Evolutionary conservation across 2,329 filamentous ascomycete species (phyloP).

Genomic region (Colletotrichum euphorbiae): DNA sequence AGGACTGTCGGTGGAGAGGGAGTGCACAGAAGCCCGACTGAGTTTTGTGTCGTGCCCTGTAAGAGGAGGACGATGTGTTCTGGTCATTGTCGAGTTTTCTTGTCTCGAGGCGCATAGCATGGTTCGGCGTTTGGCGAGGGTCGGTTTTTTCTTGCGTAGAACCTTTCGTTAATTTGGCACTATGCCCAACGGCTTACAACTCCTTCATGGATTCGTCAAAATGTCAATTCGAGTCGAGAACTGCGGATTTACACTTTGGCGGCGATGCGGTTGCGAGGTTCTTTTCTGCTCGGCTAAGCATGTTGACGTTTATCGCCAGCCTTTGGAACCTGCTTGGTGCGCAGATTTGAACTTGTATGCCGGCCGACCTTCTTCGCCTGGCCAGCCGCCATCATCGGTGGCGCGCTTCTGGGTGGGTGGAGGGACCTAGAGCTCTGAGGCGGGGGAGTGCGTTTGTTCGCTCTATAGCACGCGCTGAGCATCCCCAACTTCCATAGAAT

Average conservation of each 20-base stretch:
- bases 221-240: background rate
- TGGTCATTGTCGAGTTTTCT: slow-evolving; percentile 17
- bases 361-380: no score
- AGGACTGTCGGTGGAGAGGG: background rate
- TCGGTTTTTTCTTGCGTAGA: slow-evolving; percentile 1
- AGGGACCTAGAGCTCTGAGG: no score
- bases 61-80: slow-evolving; percentile 53
- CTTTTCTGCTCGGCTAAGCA: no score
- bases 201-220: background rate
- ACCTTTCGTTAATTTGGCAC: background rate
- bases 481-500: fast-evolving
- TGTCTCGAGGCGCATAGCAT: slow-evolving; percentile 36
- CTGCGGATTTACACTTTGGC: no score
- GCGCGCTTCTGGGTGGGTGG: no score
- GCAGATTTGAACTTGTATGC: no score
- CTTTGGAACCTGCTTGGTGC: no score
- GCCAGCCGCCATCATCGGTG: no score
- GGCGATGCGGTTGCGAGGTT: no score
- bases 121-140: slow-evolving; percentile 34
- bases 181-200: background rate
- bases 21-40: background rate
- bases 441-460: background rate
- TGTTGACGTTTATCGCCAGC: no score
- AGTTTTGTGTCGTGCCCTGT: background rate
- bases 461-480: fast-evolving